Percentiles rank a stretch among this genome's conserved stretches.
These are phyloP conservation scores for Colletotrichum magnum DNA, from an alignment of 2,329 filamentous ascomycete species.

Conservation along the genomic window DNA sequence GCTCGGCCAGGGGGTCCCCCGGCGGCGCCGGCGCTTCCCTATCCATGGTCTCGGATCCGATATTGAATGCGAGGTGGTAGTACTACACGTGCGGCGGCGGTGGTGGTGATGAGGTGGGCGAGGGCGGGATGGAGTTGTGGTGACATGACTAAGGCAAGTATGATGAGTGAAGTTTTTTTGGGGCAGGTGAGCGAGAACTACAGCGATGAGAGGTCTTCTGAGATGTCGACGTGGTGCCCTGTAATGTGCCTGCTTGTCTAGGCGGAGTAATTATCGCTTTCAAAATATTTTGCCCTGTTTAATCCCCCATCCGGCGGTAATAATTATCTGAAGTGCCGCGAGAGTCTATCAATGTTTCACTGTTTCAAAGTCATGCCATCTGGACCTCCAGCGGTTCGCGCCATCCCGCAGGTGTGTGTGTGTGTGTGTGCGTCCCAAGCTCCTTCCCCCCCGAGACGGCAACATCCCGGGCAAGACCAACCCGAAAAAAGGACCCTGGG, in stretches of 20 bases:
- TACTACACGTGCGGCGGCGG: background rate
- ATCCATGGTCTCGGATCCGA: conserved; percentile 9
- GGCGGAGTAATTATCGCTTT: too few relatives aligned
- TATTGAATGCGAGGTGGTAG: background rate
- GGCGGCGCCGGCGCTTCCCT: background rate
- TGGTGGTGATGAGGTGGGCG: background rate
- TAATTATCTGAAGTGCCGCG: conserved; percentile 1
- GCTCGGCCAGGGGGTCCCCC: conserved; percentile 61
- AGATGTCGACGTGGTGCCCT: too few relatives aligned
- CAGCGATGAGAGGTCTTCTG: background rate
- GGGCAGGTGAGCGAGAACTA: conserved; percentile 7
- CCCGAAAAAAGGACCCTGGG: background rate
- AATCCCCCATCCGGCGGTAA: too few relatives aligned
- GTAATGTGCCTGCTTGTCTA: too few relatives aligned
- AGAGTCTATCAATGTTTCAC: conserved; percentile 13
- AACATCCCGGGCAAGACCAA: background rate
- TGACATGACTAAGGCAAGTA: conserved; percentile 23
- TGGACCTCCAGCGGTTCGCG: background rate
- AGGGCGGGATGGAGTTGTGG: conserved; percentile 15
- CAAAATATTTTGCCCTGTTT: too few relatives aligned
- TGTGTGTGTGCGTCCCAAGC: too few relatives aligned
- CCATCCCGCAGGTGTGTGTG: background rate
- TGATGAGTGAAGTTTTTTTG: background rate
- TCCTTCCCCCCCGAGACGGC: background rate
- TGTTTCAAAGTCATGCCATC: conserved; percentile 19